Base-by-base conservation (phyloP, 2,329 filamentous ascomycete species). In the Pyrenophora graminea region DNA sequence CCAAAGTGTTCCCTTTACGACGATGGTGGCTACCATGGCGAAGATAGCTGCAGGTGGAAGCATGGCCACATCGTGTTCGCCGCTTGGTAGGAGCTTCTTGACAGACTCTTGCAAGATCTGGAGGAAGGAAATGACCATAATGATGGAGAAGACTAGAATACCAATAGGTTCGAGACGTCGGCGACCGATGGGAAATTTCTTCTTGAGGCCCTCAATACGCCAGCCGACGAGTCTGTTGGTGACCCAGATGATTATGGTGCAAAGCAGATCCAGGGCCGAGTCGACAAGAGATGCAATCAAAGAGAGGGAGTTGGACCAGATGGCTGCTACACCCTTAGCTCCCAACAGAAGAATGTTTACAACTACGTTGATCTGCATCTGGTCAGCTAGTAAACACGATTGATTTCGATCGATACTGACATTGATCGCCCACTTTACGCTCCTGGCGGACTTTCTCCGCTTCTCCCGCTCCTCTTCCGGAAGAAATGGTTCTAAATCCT, bases 81-180 rank as follows among this genome's bases (percentile, higher is more conserved):
- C 75, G n/a, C 69, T 68, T 0, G 82, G 82, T 30, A 82, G 74
- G 7, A 86, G 66, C 55, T 84, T 84, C 55, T 77, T 66, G 1
- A 85, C 77, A n/a, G 82, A 85, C 62, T 86, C 82, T 61, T 85
- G 74, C 6, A 84, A 70, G 38, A 87, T 83, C 59, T 86, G 83
- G 6, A 81, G 66, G 58, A 86, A 86, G 2, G 82, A 84, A 3
- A 85, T 80, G 40, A 86, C 77, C 83, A 86, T 86, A 55, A 74
- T 80, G 55, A 85, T 81, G 21, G 79, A 82, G 69, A 86, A 86
- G 40, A 85, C 82, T 8, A 86, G 75, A 39, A 86, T 85, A 1
- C 84, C 83, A 6, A 86, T 74, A 0, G 84, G 84, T 56, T 86
- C 83, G 6, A 86, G 76, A 7, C 83, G 77, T 39, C 63, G 62